Evolutionary conservation across 352 stramenopile species (phyloP).

Genomic region (Pythium grandisporangium): DNA sequence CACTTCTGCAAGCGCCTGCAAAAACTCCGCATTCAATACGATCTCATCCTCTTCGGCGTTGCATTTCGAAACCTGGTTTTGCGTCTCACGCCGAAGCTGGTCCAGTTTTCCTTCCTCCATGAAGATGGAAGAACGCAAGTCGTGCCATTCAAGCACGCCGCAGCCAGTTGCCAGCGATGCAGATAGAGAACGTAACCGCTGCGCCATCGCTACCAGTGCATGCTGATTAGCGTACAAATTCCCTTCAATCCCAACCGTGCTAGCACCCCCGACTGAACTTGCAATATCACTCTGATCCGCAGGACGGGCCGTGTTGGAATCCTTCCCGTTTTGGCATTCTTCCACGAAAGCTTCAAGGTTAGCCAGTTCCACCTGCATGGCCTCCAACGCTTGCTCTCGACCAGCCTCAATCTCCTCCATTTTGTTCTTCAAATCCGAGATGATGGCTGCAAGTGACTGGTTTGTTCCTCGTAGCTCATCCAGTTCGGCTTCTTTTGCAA

Average conservation of each 20-base stretch:
- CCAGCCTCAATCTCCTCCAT: too few relatives aligned
- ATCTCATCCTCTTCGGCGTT: conserved; percentile 34
- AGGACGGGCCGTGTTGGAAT: too few relatives aligned
- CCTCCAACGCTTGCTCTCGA: too few relatives aligned
- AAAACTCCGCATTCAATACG: conserved; percentile 49
- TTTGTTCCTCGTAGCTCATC: neutral
- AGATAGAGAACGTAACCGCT: conserved; percentile 38
- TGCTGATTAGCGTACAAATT: conserved; percentile 35
- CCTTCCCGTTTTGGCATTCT: too few relatives aligned
- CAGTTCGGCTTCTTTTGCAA: neutral
- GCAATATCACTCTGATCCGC: too few relatives aligned
- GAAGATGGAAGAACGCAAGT: conserved; percentile 33
- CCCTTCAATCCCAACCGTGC: conserved; percentile 17
- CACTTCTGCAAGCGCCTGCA: conserved; percentile 24
- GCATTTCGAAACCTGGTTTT: conserved; percentile 10
- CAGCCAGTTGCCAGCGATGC: conserved; percentile 45
- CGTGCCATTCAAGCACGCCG: conserved; percentile 46
- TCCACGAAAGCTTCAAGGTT: too few relatives aligned
- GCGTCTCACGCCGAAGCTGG: conserved; percentile 18
- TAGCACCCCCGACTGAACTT: too few relatives aligned
- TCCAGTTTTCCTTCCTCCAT: conserved; percentile 33
- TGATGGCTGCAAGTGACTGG: neutral
- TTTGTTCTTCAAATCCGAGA: too few relatives aligned
- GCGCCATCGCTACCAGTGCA: conserved; percentile 25
- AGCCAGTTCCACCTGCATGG: too few relatives aligned